Evolutionary conservation across 768 basidiomycete genomes (phyloP).

Genomic region (Auriscalpium vulgare): DNA sequence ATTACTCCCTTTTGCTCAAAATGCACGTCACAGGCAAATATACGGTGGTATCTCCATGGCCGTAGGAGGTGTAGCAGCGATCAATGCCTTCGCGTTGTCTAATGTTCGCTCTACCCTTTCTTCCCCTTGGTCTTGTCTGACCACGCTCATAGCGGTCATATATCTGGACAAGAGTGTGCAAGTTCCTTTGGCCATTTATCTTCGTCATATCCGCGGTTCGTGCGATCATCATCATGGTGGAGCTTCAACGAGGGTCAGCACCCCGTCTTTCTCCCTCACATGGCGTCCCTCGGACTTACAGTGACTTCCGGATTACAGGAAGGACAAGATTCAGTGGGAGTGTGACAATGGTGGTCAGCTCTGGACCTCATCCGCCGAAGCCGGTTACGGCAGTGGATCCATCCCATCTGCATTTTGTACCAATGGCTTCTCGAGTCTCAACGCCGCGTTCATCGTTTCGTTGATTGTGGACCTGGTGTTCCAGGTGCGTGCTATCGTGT

Average conservation of each 20-base stretch:
- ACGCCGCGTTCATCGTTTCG: constrained; percentile 56
- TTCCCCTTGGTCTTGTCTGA: constrained; percentile 7
- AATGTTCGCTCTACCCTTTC: constrained; percentile 34
- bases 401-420: constrained; percentile 52
- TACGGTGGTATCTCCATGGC: constrained; percentile 59
- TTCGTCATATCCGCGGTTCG: constrained; percentile 58
- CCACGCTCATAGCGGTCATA: constrained; percentile 48
- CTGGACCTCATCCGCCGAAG: constrained; percentile 39
- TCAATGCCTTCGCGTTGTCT: constrained; percentile 52
- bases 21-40: constrained; percentile 41
- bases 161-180: constrained; percentile 55
- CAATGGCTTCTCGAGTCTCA: constrained; percentile 50
- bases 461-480: constrained; percentile 58
- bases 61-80: constrained; percentile 41
- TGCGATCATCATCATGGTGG: constrained; percentile 65
- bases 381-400: constrained; percentile 34
- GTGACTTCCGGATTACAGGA: constrained; percentile 28
- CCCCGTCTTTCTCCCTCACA: constrained; percentile 17
- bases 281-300: constrained; percentile 1
- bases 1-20: neutral
- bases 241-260: constrained; percentile 61
- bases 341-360: constrained; percentile 64
- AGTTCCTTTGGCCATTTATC: constrained; percentile 65
- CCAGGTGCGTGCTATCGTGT: constrained; percentile 38
- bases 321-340: constrained; percentile 66